Evolutionary conservation across 371 early-diverging fungal genomes (phyloP).

Genomic region (Choanephora cucurbitarum): DNA sequence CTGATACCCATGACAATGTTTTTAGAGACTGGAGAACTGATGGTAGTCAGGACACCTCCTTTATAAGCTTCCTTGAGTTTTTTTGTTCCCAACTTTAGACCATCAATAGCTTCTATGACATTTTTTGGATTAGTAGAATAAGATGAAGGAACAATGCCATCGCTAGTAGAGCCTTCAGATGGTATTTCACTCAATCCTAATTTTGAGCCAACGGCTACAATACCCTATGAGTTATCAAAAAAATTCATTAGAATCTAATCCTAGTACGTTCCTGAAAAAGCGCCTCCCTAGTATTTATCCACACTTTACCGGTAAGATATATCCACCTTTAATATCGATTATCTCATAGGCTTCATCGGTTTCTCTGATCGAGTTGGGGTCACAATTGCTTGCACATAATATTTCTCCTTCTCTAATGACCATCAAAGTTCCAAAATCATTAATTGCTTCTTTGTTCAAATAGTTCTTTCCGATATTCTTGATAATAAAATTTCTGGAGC

Average conservation of each 20-base stretch:
- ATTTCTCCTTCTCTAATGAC: not conserved
- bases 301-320: constrained; percentile 36
- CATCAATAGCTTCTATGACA: constrained; percentile 56
- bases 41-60: constrained; percentile 59
- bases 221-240: constrained; percentile 33
- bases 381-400: not conserved
- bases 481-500: constrained; percentile 20
- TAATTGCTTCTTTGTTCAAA: not conserved
- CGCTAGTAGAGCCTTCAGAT: constrained; percentile 55
- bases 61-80: constrained; percentile 64
- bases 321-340: constrained; percentile 41
- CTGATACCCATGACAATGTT: constrained; percentile 52
- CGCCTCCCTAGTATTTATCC: no score
- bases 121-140: constrained; percentile 26
- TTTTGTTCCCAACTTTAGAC: constrained; percentile 58
- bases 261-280: not conserved
- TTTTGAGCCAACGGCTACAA: constrained; percentile 54
- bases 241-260: no score
- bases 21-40: constrained; percentile 50
- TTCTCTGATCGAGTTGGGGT: not conserved
- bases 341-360: not conserved
- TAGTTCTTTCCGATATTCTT: not conserved
- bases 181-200: constrained; percentile 64
- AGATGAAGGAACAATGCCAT: constrained; percentile 44
- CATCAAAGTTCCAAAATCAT: not conserved